Evolutionary conservation across 345 rosid species (phyloP).

Genomic region (Clarkia xantiana): DNA sequence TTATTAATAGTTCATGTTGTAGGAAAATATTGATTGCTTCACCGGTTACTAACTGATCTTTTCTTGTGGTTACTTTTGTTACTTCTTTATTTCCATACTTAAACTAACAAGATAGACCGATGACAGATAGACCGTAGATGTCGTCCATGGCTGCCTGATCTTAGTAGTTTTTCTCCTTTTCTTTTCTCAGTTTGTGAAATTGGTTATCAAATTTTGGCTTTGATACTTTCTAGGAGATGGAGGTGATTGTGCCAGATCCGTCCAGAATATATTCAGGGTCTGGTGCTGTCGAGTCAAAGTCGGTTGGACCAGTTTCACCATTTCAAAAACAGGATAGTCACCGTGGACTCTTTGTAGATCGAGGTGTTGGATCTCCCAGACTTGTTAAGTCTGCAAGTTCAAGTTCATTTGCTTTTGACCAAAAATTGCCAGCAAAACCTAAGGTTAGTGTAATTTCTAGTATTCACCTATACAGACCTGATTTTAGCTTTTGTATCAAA

Average conservation of each 20-base stretch:
- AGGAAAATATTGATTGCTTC: too few species aligned
- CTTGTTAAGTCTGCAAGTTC: constrained; percentile 67
- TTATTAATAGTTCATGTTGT: too few species aligned
- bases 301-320: constrained; percentile 60
- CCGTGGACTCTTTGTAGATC: constrained; percentile 84
- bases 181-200: too few species aligned
- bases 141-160: too few species aligned
- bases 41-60: too few species aligned
- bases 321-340: constrained; percentile 63
- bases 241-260: constrained; percentile 49
- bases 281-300: constrained; percentile 64
- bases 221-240: constrained; percentile 31
- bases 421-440: constrained; percentile 41
- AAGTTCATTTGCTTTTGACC: constrained; percentile 42
- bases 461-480: too few species aligned
- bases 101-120: too few species aligned
- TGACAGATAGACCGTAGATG: too few species aligned
- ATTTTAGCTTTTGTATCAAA: not conserved
- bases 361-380: constrained; percentile 98
- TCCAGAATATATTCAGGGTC: constrained; percentile 33
- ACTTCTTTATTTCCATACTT: too few species aligned
- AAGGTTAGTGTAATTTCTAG: constrained; percentile 31
- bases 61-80: too few species aligned
- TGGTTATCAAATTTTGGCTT: too few species aligned
- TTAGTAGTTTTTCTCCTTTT: too few species aligned